phyloP scores from a whole-genome alignment of 441 rosid species.

The Populus hybrid region DNA sequence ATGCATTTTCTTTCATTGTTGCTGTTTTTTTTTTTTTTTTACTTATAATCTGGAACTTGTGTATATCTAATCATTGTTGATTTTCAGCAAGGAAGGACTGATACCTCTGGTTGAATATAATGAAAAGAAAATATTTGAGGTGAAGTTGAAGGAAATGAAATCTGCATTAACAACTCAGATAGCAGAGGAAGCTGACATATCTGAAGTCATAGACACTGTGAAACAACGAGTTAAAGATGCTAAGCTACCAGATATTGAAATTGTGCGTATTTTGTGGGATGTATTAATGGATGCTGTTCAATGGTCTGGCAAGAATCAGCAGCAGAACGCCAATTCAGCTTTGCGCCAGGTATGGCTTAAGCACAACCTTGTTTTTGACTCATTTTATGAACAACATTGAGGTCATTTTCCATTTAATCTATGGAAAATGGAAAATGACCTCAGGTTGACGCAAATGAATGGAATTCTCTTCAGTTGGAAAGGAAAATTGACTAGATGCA shows the following conservation, averaged over 20 bases:
- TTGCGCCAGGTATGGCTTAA: conserved; percentile 66
- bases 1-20: not conserved
- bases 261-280: conserved; percentile 91
- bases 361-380: not conserved
- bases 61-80: conserved; percentile 17
- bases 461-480: not conserved
- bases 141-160: conserved; percentile 84
- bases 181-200: conserved; percentile 69
- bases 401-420: not conserved
- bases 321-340: conserved; percentile 92
- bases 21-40: not conserved
- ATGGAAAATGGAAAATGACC: not conserved
- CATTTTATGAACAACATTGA: not conserved
- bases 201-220: conserved; percentile 85
- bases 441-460: not conserved
- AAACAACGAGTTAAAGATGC: conserved; percentile 87
- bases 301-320: conserved; percentile 99
- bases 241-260: conserved; percentile 75
- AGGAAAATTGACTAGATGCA: not conserved
- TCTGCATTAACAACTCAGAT: conserved; percentile 78
- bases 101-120: conserved; percentile 85
- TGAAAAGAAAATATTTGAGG: conserved; percentile 92
- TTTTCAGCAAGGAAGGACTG: conserved; percentile 82
- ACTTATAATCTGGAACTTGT: conserved; percentile 2
- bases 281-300: conserved; percentile 98